Conservation (phyloP, 352 stramenopile species). For the Phytophthora hibernalis region DNA sequence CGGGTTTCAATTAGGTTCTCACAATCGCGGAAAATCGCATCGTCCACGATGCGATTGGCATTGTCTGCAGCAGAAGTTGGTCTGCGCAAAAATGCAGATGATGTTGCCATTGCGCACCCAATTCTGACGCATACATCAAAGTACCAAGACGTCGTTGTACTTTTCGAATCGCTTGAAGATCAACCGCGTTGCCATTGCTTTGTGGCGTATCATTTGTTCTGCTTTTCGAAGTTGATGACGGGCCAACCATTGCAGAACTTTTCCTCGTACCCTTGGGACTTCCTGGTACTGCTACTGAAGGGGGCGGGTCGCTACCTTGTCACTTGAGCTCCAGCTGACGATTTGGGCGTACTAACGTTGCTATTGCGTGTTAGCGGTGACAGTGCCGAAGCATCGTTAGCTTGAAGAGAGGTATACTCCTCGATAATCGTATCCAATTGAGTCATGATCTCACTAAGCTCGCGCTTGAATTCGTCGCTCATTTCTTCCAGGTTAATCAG, state of each 20-base stretch:
- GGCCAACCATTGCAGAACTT: slow-evolving; percentile 18
- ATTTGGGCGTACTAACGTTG: slow-evolving; percentile 6
- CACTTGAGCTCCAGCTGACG: slow-evolving; percentile 10
- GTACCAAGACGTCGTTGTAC: slow-evolving; percentile 79
- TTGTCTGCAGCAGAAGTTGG: slow-evolving; percentile 65
- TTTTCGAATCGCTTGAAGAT: slow-evolving; percentile 84
- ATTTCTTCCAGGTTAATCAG: slow-evolving; percentile 61
- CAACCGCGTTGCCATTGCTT: slow-evolving; percentile 35
- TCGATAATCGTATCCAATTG: slow-evolving; percentile 62
- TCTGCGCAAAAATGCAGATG: slow-evolving; percentile 56
- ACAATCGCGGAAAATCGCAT: slow-evolving; percentile 59
- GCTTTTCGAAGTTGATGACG: slow-evolving; percentile 13
- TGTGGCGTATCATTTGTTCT: slow-evolving; percentile 9
- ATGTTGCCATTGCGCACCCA: slow-evolving; percentile 55
- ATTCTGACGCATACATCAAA: slow-evolving; percentile 77
- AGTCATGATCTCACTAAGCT: slow-evolving; percentile 56
- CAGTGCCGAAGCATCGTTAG: not conserved
- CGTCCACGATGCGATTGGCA: slow-evolving; percentile 81
- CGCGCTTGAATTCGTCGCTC: slow-evolving; percentile 54
- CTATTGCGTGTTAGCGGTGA: not conserved
- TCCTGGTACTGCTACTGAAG: slow-evolving; percentile 2
- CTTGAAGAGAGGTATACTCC: slow-evolving; percentile 31
- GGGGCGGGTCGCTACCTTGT: slow-evolving; percentile 5
- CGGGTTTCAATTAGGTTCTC: slow-evolving; percentile 51
- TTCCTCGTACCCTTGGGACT: slow-evolving; percentile 21